These are phyloP conservation scores for Pholiota molesta DNA, from an alignment of 768 basidiomycete genomes.

Conservation along the genomic window DNA sequence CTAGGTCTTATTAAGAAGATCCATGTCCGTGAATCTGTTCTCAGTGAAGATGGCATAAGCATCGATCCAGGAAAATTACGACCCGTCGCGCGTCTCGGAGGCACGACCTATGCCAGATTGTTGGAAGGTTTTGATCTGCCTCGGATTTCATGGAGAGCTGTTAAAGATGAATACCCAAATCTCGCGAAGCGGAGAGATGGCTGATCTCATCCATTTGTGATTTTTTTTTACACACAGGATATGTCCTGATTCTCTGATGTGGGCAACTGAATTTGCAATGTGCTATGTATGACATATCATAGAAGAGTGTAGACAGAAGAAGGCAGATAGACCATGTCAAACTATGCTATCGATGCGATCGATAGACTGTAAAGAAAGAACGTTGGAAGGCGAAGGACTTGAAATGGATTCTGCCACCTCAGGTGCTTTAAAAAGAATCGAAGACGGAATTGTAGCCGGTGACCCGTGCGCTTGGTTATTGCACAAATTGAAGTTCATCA, in stretches of 20 bases:
- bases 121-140: constrained; percentile 53
- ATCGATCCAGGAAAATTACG: constrained; percentile 53
- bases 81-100: constrained; percentile 58
- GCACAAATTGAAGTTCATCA: neutral
- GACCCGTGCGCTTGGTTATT: constrained; percentile 4
- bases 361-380: constrained; percentile 7
- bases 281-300: neutral
- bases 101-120: constrained; percentile 49
- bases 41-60: constrained; percentile 40
- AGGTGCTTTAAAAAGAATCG: neutral
- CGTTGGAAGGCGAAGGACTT: neutral
- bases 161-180: constrained; percentile 28
- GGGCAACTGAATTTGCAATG: constrained; percentile 1
- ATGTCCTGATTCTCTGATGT: neutral
- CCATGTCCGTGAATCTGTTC: constrained; percentile 53
- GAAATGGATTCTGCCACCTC: neutral
- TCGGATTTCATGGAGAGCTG: constrained; percentile 38
- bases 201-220: neutral
- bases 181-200: constrained; percentile 17
- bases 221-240: neutral
- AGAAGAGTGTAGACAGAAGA: neutral
- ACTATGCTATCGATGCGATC: constrained; percentile 11
- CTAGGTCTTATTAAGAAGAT: constrained; percentile 57
- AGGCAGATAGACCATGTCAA: neutral
- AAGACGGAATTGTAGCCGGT: constrained; percentile 3